Base-by-base conservation (phyloP, 768 basidiomycete genomes). In the Nevesoporus exiguus region DNA sequence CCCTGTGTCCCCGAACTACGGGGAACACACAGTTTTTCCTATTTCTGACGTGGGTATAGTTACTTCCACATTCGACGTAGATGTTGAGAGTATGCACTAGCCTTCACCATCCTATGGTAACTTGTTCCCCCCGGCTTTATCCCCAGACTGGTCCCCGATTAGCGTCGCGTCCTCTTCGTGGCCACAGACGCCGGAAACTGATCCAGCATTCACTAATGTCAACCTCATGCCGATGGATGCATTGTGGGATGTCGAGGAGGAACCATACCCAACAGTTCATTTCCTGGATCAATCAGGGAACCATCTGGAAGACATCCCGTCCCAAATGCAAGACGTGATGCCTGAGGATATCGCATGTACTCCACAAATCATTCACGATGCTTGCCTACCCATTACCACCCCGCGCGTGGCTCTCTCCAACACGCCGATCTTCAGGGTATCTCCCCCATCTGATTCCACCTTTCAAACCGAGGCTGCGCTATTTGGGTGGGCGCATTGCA, bases 71-170 rank as follows among this genome's bases (percentile, higher is more conserved):
- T 10, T 21, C 25, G 39, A 37, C 37, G 9, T 45, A 5, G 41
- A 17, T 47, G n/a, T 17, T 53, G 14, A 59, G 15, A 54, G n/a
- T 9, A 37, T 27, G 33, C 9, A 22, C 42, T 37, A 64, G 63
- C 15, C 17, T 3, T 40, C 50, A 17, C 22, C 34, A 0, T 33
- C 51, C 3, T 49, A 47, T 9, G 10, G 54, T 6, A 31, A 10
- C 14, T 10, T 55, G 7, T 37, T 45, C 14, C 66, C 56, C 19
- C 61, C 67, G 0, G 54, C 45, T 0, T 55, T 68, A 11, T 71
- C 69, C 7, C 69, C 66, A 0, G 68, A 71, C 21, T 44, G 47
- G 2, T 69, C 68, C 1, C 68, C 68, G 0, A 47, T 36, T 3
- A 66, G 66, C 15, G 37, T 54, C 30, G 55, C 54, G n/a, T 70